Evolutionary conservation across 805 yeast genomes (phyloP).

Genomic region (Aciculoconidium aculeatum): DNA sequence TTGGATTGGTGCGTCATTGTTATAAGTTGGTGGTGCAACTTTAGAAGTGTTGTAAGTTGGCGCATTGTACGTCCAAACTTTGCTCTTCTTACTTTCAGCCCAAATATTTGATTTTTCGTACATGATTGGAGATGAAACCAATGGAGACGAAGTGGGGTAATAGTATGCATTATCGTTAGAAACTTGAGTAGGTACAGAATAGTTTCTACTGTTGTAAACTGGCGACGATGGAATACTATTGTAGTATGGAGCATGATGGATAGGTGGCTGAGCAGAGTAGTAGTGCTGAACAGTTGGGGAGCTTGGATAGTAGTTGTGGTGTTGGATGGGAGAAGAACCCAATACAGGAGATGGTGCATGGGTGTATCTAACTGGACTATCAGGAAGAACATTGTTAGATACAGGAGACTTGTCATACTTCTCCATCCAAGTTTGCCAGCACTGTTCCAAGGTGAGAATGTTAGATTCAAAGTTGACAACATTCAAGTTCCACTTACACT

Average conservation of each 20-base stretch:
- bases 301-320: slow-evolving; percentile 3
- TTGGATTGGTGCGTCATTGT: slow-evolving; percentile 15
- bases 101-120: slow-evolving; percentile 16
- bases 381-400: slow-evolving; percentile 3
- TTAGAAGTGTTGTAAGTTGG: slow-evolving; percentile 16
- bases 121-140: slow-evolving; percentile 20
- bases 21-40: slow-evolving; percentile 9
- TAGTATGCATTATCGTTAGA: slow-evolving; percentile 8
- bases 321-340: slow-evolving; percentile 1
- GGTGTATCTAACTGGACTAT: too few relatives aligned
- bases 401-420: slow-evolving; percentile 18
- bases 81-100: too few relatives aligned
- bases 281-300: slow-evolving; percentile 8
- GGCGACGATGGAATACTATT: slow-evolving; percentile 18
- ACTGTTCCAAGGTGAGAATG: slow-evolving; percentile 36
- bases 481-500: slow-evolving; percentile 54
- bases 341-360: slow-evolving; percentile 5
- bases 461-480: slow-evolving; percentile 34
- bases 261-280: slow-evolving; percentile 2
- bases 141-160: slow-evolving; percentile 20
- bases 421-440: slow-evolving; percentile 40
- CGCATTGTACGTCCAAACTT: too few relatives aligned
- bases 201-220: slow-evolving; percentile 6
- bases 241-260: slow-evolving; percentile 5
- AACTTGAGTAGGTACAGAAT: too few relatives aligned